Conservation (phyloP, 2,329 filamentous ascomycete species). For the Paraconiothyrium brasiliense region DNA sequence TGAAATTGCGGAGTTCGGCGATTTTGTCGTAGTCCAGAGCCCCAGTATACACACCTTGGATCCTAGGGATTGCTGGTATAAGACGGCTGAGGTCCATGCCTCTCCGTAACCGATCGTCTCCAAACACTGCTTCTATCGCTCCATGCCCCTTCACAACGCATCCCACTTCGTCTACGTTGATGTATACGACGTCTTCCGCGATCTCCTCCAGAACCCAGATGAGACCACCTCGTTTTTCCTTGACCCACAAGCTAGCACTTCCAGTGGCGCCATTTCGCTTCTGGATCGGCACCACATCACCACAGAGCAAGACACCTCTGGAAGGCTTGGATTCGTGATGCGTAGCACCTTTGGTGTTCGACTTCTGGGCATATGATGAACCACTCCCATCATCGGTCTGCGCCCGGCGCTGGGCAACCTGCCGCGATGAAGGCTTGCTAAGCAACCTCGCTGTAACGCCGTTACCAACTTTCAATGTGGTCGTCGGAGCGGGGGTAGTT, state of each 20-base stretch:
- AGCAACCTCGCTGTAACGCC: conserved; percentile 89
- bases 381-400: conserved; percentile 71
- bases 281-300: conserved; percentile 97
- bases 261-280: conserved; percentile 93
- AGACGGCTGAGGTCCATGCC: conserved; percentile 81
- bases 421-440: conserved; percentile 77
- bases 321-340: conserved; percentile 80
- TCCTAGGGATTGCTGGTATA: conserved; percentile 82
- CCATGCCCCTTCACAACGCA: conserved; percentile 75
- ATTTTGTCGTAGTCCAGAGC: conserved; percentile 82
- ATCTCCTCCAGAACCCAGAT: conserved; percentile 99
- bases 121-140: conserved; percentile 88
- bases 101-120: conserved; percentile 69
- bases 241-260: conserved; percentile 96
- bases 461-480: conserved; percentile 71
- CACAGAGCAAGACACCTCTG: conserved; percentile 88
- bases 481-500: conserved; percentile 47
- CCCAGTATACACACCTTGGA: conserved; percentile 75
- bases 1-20: conserved; percentile 78
- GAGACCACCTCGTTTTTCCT: conserved; percentile 90
- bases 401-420: conserved; percentile 65
- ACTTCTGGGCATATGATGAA: conserved; percentile 54
- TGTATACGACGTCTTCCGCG: conserved; percentile 85
- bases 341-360: conserved; percentile 64
- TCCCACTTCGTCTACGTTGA: conserved; percentile 81